Evolutionary conservation across 1,139 yeast species (phyloP).

Genomic region (Diutina siamensis): DNA sequence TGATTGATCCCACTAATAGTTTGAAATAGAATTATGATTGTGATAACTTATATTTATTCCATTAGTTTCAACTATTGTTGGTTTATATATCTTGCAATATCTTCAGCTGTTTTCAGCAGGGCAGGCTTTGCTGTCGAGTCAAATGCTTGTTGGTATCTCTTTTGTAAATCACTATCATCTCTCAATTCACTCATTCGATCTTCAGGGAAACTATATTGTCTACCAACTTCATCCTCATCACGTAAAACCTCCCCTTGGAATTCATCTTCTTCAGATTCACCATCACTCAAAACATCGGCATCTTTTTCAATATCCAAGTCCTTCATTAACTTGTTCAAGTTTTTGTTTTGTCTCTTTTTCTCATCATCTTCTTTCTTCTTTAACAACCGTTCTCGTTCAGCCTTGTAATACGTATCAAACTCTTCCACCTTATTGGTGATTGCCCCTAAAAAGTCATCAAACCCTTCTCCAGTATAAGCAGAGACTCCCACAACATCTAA

Average conservation of each 20-base stretch:
- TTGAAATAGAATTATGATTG: not conserved
- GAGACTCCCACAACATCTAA: conserved; percentile 88
- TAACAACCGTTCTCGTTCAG: conserved; percentile 75
- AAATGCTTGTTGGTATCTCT: conserved; percentile 62
- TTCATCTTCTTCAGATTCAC: conserved; percentile 37
- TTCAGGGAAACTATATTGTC: conserved; percentile 71
- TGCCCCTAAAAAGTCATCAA: conserved; percentile 75
- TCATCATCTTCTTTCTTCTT: conserved; percentile 71
- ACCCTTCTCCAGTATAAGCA: conserved; percentile 86
- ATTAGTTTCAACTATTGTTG: not conserved
- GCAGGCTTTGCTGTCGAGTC: conserved; percentile 17
- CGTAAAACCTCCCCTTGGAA: conserved; percentile 50
- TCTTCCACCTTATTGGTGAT: conserved; percentile 85
- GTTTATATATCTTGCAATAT: not conserved
- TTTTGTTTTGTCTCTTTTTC: conserved; percentile 58
- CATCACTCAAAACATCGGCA: conserved; percentile 64
- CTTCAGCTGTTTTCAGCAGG: conserved; percentile 2
- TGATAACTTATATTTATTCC: not conserved
- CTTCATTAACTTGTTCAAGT: conserved; percentile 62
- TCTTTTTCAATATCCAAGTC: conserved; percentile 59
- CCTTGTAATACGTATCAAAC: conserved; percentile 69
- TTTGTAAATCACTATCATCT: conserved; percentile 46
- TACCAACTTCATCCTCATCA: conserved; percentile 48
- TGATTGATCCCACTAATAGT: too few species aligned
- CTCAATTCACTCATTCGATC: conserved; percentile 55